These are phyloP conservation scores for Salvia splendens DNA, from an alignment of 257 asterid genomes.

Conservation along the genomic window DNA sequence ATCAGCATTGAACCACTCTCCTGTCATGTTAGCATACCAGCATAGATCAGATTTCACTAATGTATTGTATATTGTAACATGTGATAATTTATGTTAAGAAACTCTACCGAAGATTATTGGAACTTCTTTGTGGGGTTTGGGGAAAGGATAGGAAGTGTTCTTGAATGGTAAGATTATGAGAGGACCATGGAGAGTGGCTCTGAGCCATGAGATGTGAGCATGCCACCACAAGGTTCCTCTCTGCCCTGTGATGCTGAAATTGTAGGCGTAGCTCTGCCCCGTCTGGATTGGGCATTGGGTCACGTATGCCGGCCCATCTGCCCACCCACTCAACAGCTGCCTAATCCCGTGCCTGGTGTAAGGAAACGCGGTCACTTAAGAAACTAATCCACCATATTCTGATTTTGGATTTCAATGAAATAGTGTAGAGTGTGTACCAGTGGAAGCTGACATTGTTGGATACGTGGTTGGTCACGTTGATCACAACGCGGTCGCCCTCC, in stretches of 20 bases:
- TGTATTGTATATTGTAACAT: not conserved
- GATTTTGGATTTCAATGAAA: not conserved
- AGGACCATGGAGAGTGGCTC: conserved; percentile 65
- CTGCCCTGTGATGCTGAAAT: conserved; percentile 63
- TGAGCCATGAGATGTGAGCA: conserved; percentile 73
- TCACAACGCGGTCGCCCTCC: conserved; percentile 63
- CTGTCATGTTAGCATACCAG: conserved; percentile 23
- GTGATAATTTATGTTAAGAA: not conserved
- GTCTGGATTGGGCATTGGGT: conserved; percentile 72
- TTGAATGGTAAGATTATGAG: conserved; percentile 48
- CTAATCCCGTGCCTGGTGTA: conserved; percentile 59
- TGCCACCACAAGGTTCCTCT: conserved; percentile 72
- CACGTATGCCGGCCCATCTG: conserved; percentile 66
- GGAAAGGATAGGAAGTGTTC: conserved; percentile 58
- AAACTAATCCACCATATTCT: no score
- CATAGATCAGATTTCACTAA: not conserved
- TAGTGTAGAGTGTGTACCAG: conserved; percentile 42
- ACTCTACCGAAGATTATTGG: conserved; percentile 61
- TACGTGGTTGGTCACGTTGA: conserved; percentile 58
- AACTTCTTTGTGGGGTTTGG: conserved; percentile 56
- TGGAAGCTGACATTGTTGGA: conserved; percentile 64
- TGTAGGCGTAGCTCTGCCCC: conserved; percentile 59
- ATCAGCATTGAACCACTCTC: conserved; percentile 70
- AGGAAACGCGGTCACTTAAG: no score
- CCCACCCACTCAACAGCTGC: conserved; percentile 66